phyloP scores from a whole-genome alignment of 768 basidiomycete species.

The Tylopilus cervinicoccineus region DNA sequence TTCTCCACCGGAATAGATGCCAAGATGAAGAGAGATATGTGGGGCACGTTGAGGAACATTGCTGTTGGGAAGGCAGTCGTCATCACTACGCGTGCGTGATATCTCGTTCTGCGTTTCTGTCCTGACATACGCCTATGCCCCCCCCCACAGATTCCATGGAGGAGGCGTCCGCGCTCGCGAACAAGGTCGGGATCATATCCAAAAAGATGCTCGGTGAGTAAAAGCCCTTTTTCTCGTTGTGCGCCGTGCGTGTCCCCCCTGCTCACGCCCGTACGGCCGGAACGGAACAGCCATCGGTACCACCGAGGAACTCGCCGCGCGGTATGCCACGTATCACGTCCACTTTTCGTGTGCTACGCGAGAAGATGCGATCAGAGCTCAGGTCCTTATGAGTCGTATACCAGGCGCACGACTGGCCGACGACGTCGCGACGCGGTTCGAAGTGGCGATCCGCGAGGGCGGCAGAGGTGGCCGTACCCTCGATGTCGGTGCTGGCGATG shows the following conservation, averaged over 20 bases:
- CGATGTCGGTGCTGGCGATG: not conserved
- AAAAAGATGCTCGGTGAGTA: constrained; percentile 58
- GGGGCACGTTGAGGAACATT: constrained; percentile 64
- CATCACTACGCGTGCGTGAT: constrained; percentile 63
- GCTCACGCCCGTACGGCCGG: too few species aligned
- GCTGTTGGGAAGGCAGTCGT: constrained; percentile 66
- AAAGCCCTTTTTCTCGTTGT: too few species aligned
- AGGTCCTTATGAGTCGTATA: constrained; percentile 55
- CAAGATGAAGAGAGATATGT: constrained; percentile 82
- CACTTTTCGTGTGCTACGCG: constrained; percentile 67
- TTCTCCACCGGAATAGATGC: constrained; percentile 83
- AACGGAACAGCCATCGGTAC: constrained; percentile 60
- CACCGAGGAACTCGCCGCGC: constrained; percentile 54
- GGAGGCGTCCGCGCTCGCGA: constrained; percentile 75
- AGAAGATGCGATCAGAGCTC: constrained; percentile 55
- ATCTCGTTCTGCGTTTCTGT: not conserved
- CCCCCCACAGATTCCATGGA: constrained; percentile 67
- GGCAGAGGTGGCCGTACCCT: too few species aligned
- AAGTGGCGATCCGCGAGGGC: constrained; percentile 50
- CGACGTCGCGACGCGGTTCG: constrained; percentile 73
- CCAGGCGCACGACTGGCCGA: constrained; percentile 65
- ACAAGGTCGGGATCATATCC: constrained; percentile 73
- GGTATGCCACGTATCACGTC: constrained; percentile 73
- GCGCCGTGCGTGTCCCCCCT: too few species aligned
- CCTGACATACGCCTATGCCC: not conserved